These are phyloP conservation scores for Linum lewisii DNA, from an alignment of 345 rosid species.

Conservation along the genomic window DNA sequence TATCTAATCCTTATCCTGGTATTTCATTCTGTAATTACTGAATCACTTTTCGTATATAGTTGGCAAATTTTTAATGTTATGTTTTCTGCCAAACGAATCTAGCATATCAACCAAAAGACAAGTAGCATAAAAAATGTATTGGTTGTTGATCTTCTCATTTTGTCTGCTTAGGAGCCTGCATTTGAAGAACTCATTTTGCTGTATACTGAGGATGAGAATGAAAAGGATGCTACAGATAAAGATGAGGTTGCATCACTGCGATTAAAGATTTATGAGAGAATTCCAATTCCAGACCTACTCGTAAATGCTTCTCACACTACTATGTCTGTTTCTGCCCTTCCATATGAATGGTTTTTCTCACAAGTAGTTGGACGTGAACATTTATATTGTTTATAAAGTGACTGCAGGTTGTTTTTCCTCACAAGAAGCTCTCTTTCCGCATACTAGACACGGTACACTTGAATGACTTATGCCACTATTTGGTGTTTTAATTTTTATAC, in stretches of 20 bases:
- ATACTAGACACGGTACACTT: conserved; percentile 78
- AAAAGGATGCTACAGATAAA: conserved; percentile 29
- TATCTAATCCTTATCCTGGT: conserved; percentile 13
- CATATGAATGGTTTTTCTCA: conserved; percentile 5
- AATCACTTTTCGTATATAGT: neutral
- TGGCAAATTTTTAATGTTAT: conserved; percentile 7
- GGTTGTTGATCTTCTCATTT: conserved; percentile 15
- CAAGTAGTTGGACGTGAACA: conserved; percentile 7
- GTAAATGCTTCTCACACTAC: conserved; percentile 39
- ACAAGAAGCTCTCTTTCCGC: conserved; percentile 90
- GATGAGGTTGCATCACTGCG: conserved; percentile 53
- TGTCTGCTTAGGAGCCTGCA: conserved; percentile 74
- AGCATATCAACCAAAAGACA: neutral
- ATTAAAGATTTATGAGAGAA: conserved; percentile 71
- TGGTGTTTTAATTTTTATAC: too few relatives aligned
- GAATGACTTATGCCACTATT: too few relatives aligned
- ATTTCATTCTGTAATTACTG: conserved; percentile 11
- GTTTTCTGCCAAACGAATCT: conserved; percentile 4
- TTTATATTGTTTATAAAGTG: conserved; percentile 17
- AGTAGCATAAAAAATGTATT: neutral
- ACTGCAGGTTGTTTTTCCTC: conserved; percentile 81
- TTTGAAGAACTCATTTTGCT: conserved; percentile 82
- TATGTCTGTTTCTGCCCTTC: conserved; percentile 25
- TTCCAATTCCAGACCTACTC: conserved; percentile 93
- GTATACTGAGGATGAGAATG: conserved; percentile 43